Evolutionary conservation across 352 stramenopile species (phyloP), one percentile per base, ranked within the genome.

Genomic region (Albugo candida): DNA sequence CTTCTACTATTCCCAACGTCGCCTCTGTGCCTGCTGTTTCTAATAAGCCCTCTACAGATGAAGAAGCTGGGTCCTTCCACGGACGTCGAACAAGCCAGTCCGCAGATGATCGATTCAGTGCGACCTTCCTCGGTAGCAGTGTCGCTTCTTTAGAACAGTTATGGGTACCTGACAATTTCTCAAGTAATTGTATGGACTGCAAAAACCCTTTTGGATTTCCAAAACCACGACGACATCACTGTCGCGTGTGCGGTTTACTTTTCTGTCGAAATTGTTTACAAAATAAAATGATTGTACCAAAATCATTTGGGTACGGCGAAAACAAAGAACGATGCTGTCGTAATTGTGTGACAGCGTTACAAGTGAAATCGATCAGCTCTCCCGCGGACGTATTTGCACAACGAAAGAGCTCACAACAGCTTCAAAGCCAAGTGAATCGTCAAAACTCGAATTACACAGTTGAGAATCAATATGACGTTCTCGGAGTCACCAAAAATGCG

Each of bases 121-220:
- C 38, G 17, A 10, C 19, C 2, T 19, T 43, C 38, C 19, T 24
- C 8, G 19, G 38, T 21, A 69, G 69, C 0, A 17, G 17, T 21
- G 74, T 86, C 2, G 72, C 77, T 4, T 69, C 70, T 5, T 66
- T 91, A 2, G 72, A 91, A 47, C 77, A 87, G 60, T 67, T 91
- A 41, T 91, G 77, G 77, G 74, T 91, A 24, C 77, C 77, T 0
- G 72, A 91, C 64, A 84, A 86, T 62, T 91, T 91, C 40, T 86
- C 74, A 18, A 70, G 20, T 54, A 74, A 91, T 46, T 91, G 77
- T 52, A 91, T 91, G 77, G 75, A 91, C 63, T 91, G 77, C 56
- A 81, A 83, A 43, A 54, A 70, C n/a, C 51, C 63, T 14, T 91
- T 91, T 52, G 75, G 70, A 35, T 86, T 87, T 49, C 68, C 70